Evolutionary conservation across 768 basidiomycete species (phyloP), one percentile per base, ranked within the genome.

Genomic region (Inosperma sp.): DNA sequence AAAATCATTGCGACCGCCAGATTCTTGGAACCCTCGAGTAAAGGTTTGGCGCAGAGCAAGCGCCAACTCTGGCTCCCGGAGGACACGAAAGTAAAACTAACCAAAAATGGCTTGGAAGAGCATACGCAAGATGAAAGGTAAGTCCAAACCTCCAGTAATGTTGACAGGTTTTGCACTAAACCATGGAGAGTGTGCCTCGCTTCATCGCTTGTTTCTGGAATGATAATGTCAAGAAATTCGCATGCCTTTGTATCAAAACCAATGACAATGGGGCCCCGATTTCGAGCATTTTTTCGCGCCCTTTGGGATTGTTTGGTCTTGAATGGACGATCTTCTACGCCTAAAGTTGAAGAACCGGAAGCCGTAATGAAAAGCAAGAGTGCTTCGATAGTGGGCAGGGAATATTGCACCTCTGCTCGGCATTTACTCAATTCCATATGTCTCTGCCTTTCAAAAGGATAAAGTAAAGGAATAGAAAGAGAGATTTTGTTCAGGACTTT

Each of bases 381-480:
- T 16, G 48, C 37, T 13, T 49, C 36, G n/a, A 49, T 39, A 17
- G 40, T 37, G 25, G 26, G 16, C 6, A 30, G 35, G 14, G 48
- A 36, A 21, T 40, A 16, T 7, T 41, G 35, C n/a, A 49, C 14
- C 30, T 31, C 19, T 25, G 23, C n/a, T 9, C 23, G 8, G 16
- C 21, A 19, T 26, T 22, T 37, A n/a, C 19, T 29, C 8, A 49
- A 39, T 10, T 49, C 37, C 35, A 41, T 17, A n/a, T 19, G 27
- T 10, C 29, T 30, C 29, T 49, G 26, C 27, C 37, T 23, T 7
- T 49, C 48, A 13, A 49, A 49, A 7, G 48, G 9, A 39, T 49
- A 37, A 16, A 49, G n/a, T 17, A 49, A 41, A 19, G 48, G 36
- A 30, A 49, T 29, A 19, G 48, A 49, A 39, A 49, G 37, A 16